Evolutionary conservation across 805 yeast genomes (phyloP), one percentile per base, ranked within the genome.

Genomic region (Saccharomycopsis fermentans): DNA sequence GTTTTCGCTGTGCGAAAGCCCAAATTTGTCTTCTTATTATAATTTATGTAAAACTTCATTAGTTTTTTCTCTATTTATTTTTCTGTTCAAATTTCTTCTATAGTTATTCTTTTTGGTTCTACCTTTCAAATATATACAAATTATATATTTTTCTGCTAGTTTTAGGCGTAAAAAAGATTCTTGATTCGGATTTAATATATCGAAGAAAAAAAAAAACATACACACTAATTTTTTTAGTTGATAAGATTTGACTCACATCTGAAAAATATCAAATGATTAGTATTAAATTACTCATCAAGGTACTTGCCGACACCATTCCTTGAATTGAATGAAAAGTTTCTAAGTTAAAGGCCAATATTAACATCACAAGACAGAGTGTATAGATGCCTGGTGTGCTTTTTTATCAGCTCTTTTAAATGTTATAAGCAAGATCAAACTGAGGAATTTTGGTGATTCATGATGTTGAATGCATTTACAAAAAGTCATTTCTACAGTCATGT

Each of bases 401-500:
- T n/a, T n/a, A n/a, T n/a, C n/a, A n/a, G n/a, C n/a, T n/a, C n/a
- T 32, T 4, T 27, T 32, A 9, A 14, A 32, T 32, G 12, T 3
- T 32, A 9, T n/a, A n/a, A 50, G 37, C 17, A 26, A 50, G n/a
- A 32, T n/a, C 9, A 16, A 21, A n/a, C 11, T 11, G 8, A 32
- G 12, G 12, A 19, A 2, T 17, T 8, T 24, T 27, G 8, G 14
- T 16, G 6, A 26, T 5, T 36, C 14, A 26, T 11, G 40, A 53
- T 57, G 59, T 32, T 55, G 17, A 50, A 51, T 17, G 56, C 61
- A 32, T 32, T 52, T 24, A 58, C 47, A n/a, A 55, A 52, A 40
- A 29, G 55, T 14, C 57, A 57, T 24, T 52, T 58, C 14, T 51
- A 55, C 12, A 50, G 55, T 40, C 59, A 60, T 58, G 60, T 56